These are phyloP conservation scores for Conticribra guillardii DNA, from an alignment of 108 stramenopile species.

Conservation along the genomic window DNA sequence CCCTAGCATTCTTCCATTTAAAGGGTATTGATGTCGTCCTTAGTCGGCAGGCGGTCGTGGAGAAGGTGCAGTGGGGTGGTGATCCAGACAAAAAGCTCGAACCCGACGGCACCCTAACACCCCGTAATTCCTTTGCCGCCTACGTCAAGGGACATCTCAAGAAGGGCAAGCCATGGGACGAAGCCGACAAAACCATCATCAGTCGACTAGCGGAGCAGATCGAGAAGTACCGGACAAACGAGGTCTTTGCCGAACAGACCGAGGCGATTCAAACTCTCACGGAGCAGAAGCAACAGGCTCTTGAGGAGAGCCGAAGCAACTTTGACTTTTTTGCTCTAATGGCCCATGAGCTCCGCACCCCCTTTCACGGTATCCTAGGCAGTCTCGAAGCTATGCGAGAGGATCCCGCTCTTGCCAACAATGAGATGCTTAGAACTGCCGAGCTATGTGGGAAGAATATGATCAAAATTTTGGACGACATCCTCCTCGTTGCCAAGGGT, in stretches of 20 bases:
- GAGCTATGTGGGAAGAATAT: conserved; percentile 37
- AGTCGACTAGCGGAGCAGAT: conserved; percentile 14
- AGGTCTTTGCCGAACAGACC: conserved; percentile 1
- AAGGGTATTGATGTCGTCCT: conserved; percentile 26
- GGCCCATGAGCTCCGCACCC: conserved; percentile 46
- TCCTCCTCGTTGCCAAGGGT: conserved; percentile 36
- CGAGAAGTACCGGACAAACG: conserved; percentile 22
- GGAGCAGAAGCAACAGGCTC: conserved; percentile 8
- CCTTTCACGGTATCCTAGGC: conserved; percentile 49
- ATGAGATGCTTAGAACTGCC: conserved; percentile 25
- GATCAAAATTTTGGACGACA: conserved; percentile 44
- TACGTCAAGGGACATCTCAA: conserved; percentile 20
- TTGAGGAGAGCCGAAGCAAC: neutral
- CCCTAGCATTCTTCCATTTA: conserved; percentile 36
- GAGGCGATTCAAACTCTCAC: neutral
- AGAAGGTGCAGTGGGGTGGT: conserved; percentile 37
- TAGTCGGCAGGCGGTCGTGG: conserved; percentile 26
- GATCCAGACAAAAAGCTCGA: conserved; percentile 34
- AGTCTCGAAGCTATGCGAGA: conserved; percentile 41
- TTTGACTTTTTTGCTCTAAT: conserved; percentile 38
- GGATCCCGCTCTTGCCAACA: conserved; percentile 19
- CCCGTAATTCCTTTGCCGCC: conserved; percentile 27
- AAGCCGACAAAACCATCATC: conserved; percentile 11
- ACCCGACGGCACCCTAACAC: conserved; percentile 26
- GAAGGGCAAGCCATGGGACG: conserved; percentile 30